Base-by-base conservation (phyloP, 2,329 filamentous ascomycete species). In the Penicillium aurantiogriseum region DNA sequence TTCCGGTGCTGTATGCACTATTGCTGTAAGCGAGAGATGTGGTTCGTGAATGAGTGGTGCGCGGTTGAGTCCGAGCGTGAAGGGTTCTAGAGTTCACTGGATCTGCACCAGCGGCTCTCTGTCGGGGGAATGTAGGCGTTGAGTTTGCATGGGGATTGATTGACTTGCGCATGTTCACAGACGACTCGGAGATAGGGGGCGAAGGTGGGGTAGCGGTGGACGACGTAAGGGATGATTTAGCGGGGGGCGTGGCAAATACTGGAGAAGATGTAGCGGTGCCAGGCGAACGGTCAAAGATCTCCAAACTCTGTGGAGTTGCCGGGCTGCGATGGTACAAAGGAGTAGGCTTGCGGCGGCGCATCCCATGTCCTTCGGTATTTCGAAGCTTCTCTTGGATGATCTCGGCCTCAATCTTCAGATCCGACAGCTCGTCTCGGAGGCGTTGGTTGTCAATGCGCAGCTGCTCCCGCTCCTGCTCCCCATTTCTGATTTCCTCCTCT, bases 381-480 rank as follows among this genome's bases (percentile, higher is more conserved):
- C 90, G 90, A 70, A 97, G 81, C 82, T 97, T 97, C 81, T 96
- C 91, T 70, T 94, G 89, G 69, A 93, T 85, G 69, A 99, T 94
- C 71, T 97, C 94, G 59, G 89, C 88, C 77, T 99, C 94, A 61
- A 99, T 91, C 80, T 91, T 95, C 65, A 97, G 83, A 72, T 99
- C 94, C 6, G 90, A 89, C 13, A 97, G 81, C 74, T 99, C 94
- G 69, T 97, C 92, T 39, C 91, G 87, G 60, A 97, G 79, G 49
- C 93, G 85, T 76, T 99, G 94, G 10, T 89, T 86, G 69, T 97
- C 92, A 67, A 99, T 97, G 50, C 94, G 87, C 60, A 99, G 80
- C 8, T 80, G 78, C 75, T 99, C 94, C 69, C 94, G 86, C 75
- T 99, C 94, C 76, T 95, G 90, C 71, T 99, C 94, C 46, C 91